These are phyloP conservation scores for Spatholobus suberectus DNA, from an alignment of 306 rosid genomes.

Conservation along the genomic window DNA sequence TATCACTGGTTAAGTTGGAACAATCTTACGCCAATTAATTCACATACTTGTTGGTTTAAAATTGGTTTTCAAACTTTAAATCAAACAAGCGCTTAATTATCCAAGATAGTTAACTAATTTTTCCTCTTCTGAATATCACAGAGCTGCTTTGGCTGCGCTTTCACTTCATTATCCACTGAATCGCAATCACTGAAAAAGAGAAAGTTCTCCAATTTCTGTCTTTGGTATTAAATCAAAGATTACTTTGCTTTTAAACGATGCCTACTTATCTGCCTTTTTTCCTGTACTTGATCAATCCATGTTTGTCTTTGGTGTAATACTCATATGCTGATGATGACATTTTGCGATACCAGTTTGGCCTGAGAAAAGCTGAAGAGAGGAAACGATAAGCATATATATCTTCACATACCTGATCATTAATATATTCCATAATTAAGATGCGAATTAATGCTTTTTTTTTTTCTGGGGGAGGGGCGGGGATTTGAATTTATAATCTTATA, in stretches of 20 bases:
- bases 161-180: slow-evolving; percentile 4
- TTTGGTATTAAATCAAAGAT: slow-evolving; percentile 26
- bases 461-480: not conserved
- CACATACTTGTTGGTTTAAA: not conserved
- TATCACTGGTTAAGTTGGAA: no score
- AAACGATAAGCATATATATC: not conserved
- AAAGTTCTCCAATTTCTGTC: slow-evolving; percentile 2
- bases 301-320: slow-evolving; percentile 23
- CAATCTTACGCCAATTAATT: not conserved
- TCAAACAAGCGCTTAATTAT: not conserved
- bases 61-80: not conserved
- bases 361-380: not conserved
- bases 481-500: not conserved
- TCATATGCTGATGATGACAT: slow-evolving; percentile 19
- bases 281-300: not conserved
- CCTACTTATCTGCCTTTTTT: slow-evolving; percentile 32
- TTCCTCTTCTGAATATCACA: not conserved
- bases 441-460: not conserved
- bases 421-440: slow-evolving; percentile 8
- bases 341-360: slow-evolving; percentile 26
- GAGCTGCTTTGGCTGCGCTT: not conserved
- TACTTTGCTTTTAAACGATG: slow-evolving; percentile 42
- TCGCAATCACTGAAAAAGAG: slow-evolving; percentile 10
- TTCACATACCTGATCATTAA: not conserved
- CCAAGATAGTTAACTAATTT: not conserved